phyloP scores from a whole-genome alignment of 495 filamentous ascomycete genomes.

The Penicillium alfredii region DNA sequence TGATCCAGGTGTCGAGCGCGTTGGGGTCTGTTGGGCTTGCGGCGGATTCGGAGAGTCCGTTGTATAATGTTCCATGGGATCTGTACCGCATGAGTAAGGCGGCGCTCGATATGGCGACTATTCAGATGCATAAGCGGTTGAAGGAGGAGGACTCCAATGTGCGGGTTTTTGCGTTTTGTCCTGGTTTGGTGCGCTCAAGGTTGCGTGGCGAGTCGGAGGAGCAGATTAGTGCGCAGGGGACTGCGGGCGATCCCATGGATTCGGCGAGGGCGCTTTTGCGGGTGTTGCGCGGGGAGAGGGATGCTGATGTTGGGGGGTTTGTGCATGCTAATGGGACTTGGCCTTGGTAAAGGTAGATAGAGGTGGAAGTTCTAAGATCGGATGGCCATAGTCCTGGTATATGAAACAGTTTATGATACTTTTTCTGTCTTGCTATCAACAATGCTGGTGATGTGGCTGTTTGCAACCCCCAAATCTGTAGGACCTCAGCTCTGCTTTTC shows the following conservation, averaged over 20 bases:
- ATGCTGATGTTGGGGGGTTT: conserved; percentile 25
- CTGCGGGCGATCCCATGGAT: conserved; percentile 25
- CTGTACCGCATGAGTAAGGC: conserved; percentile 39
- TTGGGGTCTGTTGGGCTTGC: conserved; percentile 31
- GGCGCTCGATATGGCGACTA: conserved; percentile 36
- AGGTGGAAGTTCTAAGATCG: too few species aligned
- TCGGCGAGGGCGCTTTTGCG: conserved; percentile 20
- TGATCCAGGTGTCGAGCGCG: conserved; percentile 35
- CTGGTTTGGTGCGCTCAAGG: conserved; percentile 27
- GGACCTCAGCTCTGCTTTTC: too few species aligned
- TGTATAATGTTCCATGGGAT: conserved; percentile 14
- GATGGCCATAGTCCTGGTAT: too few species aligned
- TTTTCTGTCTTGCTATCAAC: too few species aligned
- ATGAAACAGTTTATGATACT: too few species aligned
- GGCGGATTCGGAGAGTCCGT: conserved; percentile 16
- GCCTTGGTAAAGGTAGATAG: conserved; percentile 15
- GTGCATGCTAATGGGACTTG: conserved; percentile 18
- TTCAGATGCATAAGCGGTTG: conserved; percentile 13
- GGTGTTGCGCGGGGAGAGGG: conserved; percentile 26
- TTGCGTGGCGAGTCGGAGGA: conserved; percentile 24
- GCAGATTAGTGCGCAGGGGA: conserved; percentile 11
- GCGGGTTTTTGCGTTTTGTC: conserved; percentile 16
- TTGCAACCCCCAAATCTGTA: too few species aligned
- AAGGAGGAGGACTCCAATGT: not conserved
- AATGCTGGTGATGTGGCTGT: too few species aligned